A percentile compares a stretch with the other conserved stretches of the same genome.
These are phyloP conservation scores for Escallonia rubra DNA, from an alignment of 129 eudicot species.

Conservation along the genomic window DNA sequence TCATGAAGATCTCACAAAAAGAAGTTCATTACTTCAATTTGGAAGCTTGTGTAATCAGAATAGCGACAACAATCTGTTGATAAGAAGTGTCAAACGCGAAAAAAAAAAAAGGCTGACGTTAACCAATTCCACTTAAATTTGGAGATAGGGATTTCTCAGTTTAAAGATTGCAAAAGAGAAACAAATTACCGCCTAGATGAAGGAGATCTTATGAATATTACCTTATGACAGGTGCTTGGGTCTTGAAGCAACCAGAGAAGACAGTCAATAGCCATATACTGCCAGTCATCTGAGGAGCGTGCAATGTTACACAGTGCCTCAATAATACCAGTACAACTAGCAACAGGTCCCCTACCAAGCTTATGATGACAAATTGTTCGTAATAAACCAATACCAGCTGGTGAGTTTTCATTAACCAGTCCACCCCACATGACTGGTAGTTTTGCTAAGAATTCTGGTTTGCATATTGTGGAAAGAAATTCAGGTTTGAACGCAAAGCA, in stretches of 20 bases:
- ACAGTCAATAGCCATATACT: conserved; percentile 97
- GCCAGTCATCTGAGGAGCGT: conserved; percentile 98
- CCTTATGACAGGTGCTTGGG: conserved; percentile 88
- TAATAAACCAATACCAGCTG: conserved; percentile 93
- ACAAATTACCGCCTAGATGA: not conserved
- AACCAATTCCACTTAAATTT: too few species aligned
- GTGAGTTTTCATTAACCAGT: conserved; percentile 95
- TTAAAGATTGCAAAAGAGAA: not conserved
- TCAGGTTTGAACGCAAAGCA: conserved; percentile 94
- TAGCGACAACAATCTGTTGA: too few species aligned
- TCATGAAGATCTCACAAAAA: too few species aligned
- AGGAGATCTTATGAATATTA: conserved; percentile 16
- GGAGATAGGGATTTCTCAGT: too few species aligned
- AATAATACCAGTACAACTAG: conserved; percentile 75
- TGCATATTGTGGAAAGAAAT: conserved; percentile 80
- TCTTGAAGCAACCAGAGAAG: conserved; percentile 97
- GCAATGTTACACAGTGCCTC: conserved; percentile 94
- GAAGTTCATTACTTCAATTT: too few species aligned
- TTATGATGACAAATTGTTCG: conserved; percentile 94
- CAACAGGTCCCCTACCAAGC: conserved; percentile 87
- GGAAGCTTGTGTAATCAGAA: too few species aligned
- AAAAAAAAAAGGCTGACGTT: too few species aligned
- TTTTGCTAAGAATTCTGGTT: conserved; percentile 71
- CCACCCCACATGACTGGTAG: conserved; percentile 99
- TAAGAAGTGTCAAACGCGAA: too few species aligned